Evolutionary conservation across 805 yeast genomes (phyloP).

Genomic region (Kuraishia molischiana): DNA sequence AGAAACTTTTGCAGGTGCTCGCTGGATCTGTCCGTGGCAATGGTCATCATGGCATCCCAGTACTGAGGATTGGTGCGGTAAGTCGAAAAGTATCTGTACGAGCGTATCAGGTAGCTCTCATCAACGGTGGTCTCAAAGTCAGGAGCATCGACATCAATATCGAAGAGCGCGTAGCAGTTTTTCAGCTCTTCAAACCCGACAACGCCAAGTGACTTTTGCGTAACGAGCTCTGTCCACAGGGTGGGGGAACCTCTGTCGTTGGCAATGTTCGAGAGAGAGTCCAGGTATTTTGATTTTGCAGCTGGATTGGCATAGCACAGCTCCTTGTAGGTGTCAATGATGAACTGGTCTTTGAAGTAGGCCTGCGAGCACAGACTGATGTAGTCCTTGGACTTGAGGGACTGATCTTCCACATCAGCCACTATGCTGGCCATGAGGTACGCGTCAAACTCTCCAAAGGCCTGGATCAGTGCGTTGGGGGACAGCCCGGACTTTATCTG

Average conservation of each 20-base stretch:
- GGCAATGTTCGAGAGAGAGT: constrained; percentile 43
- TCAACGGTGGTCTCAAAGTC: constrained; percentile 9
- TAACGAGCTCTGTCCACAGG: constrained; percentile 31
- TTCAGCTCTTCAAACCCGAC: constrained; percentile 37
- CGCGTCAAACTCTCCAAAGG: neutral
- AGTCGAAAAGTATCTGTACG: constrained; percentile 7
- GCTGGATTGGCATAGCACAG: constrained; percentile 31
- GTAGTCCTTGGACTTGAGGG: constrained; percentile 12
- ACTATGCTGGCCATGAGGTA: neutral
- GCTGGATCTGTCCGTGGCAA: constrained; percentile 30
- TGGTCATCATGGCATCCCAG: constrained; percentile 22
- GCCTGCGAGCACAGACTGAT: constrained; percentile 38
- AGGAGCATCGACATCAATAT: constrained; percentile 15
- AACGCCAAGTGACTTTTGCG: constrained; percentile 39
- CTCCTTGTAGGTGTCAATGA: constrained; percentile 36
- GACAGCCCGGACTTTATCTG: neutral
- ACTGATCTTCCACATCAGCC: neutral
- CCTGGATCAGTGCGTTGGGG: neutral
- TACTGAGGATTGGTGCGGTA: neutral
- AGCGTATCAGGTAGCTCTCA: constrained; percentile 16
- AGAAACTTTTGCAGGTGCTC: constrained; percentile 22
- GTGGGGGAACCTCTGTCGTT: constrained; percentile 36
- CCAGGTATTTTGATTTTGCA: constrained; percentile 42
- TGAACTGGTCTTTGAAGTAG: constrained; percentile 36
- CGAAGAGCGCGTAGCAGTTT: constrained; percentile 16